These are phyloP conservation scores for Ensete ventricosum DNA, from an alignment of 176 grass and related monocot genomes.

Conservation along the genomic window DNA sequence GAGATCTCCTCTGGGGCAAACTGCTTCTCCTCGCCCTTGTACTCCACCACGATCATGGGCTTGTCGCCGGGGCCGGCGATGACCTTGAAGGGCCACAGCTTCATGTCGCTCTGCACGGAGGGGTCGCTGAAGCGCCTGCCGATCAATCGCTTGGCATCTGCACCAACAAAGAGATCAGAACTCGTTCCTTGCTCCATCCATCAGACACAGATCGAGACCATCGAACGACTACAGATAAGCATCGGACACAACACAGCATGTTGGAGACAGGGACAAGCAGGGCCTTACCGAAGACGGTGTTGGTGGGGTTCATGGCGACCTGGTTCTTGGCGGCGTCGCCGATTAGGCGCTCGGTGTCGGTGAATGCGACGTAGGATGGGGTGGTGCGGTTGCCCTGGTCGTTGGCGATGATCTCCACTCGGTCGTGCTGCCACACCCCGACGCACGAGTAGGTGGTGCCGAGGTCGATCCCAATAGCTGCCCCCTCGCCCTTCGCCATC, in stretches of 20 bases:
- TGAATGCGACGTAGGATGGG: conserved; percentile 64
- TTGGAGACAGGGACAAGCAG: no score
- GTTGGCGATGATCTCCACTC: conserved; percentile 87
- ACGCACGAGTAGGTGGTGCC: conserved; percentile 84
- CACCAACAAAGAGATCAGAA: background rate
- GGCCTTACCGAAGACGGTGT: conserved; percentile 31
- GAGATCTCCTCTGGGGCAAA: conserved; percentile 80
- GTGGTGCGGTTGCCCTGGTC: conserved; percentile 93
- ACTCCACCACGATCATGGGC: conserved; percentile 64
- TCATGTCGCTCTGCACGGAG: conserved; percentile 69
- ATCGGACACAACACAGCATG: no score
- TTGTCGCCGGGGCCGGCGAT: conserved; percentile 48
- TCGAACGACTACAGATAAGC: no score
- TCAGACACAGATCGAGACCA: background rate
- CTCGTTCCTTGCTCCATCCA: background rate
- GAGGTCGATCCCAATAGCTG: conserved; percentile 77
- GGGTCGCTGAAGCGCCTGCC: conserved; percentile 64
- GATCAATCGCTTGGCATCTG: conserved; percentile 80
- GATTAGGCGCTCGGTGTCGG: conserved; percentile 31
- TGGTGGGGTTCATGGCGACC: conserved; percentile 38
- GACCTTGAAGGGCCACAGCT: conserved; percentile 88
- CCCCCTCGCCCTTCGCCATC: conserved; percentile 35
- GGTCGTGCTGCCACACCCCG: conserved; percentile 68
- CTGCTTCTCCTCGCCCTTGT: conserved; percentile 73
- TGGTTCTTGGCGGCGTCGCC: conserved; percentile 35